Percentiles rank a stretch among this genome's conserved stretches.
These are phyloP conservation scores for Chalciporus chontae DNA, from an alignment of 768 basidiomycete species.

Conservation along the genomic window DNA sequence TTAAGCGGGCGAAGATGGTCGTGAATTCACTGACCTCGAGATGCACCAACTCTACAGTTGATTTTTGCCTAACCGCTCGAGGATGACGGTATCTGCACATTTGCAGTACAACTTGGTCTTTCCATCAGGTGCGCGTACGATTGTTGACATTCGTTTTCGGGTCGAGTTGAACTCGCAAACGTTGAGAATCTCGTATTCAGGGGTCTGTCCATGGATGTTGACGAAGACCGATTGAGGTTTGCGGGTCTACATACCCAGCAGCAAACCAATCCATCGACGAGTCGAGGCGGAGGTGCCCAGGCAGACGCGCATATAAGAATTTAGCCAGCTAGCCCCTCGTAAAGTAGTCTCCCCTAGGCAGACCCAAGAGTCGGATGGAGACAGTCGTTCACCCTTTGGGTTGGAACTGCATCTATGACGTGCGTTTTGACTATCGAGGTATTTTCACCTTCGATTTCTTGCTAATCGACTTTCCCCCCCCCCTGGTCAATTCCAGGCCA, in stretches of 20 bases:
- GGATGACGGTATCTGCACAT: slow-evolving; percentile 96
- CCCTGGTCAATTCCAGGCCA: no score
- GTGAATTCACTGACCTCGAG: slow-evolving; percentile 63
- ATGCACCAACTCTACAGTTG: slow-evolving; percentile 77
- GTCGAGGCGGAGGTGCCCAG: no score
- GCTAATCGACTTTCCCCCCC: no score
- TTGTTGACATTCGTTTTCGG: slow-evolving; percentile 95
- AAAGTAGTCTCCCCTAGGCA: no score
- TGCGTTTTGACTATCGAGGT: no score
- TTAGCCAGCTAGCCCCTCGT: background rate
- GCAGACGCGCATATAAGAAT: background rate
- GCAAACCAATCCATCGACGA: background rate
- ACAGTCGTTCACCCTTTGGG: no score
- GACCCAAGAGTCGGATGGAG: no score
- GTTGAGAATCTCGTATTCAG: slow-evolving; percentile 90
- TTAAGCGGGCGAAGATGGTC: background rate
- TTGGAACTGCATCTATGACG: no score
- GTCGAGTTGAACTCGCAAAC: slow-evolving; percentile 99
- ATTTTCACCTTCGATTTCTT: no score
- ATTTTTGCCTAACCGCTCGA: slow-evolving; percentile 85
- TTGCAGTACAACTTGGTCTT: slow-evolving; percentile 95
- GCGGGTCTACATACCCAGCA: slow-evolving; percentile 56
- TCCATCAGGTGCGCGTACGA: slow-evolving; percentile 84
- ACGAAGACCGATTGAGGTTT: slow-evolving; percentile 97
- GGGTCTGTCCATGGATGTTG: slow-evolving; percentile 63